These are phyloP conservation scores for Fusarium dimerum DNA, from an alignment of 2,329 filamentous ascomycete genomes.

Conservation along the genomic window DNA sequence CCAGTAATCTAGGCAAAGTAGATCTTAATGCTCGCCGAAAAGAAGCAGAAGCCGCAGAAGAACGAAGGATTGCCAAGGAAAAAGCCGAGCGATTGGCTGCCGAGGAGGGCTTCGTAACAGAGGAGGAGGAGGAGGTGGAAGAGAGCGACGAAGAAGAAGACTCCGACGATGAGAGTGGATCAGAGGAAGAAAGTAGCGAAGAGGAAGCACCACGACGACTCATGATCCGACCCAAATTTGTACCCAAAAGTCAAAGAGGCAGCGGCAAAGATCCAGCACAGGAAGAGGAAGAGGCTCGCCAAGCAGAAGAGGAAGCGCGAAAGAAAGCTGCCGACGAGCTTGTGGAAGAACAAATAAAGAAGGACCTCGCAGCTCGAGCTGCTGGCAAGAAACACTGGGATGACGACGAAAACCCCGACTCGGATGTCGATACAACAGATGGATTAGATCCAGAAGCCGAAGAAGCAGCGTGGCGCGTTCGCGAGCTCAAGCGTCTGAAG, in stretches of 20 bases:
- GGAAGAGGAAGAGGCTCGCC: constrained; percentile 37
- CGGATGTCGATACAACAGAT: constrained; percentile 87
- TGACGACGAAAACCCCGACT: constrained; percentile 67
- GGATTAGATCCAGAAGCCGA: constrained; percentile 85
- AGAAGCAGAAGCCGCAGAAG: constrained; percentile 49
- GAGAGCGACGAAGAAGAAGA: constrained; percentile 33
- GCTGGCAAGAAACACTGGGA: constrained; percentile 87
- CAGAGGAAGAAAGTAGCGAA: constrained; percentile 53
- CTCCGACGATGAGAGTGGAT: constrained; percentile 42
- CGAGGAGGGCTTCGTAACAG: constrained; percentile 66
- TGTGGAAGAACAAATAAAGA: constrained; percentile 85
- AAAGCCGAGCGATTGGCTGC: constrained; percentile 53
- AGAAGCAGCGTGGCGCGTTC: constrained; percentile 88
- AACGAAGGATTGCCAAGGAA: constrained; percentile 48
- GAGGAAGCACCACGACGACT: constrained; percentile 57
- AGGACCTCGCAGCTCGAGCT: constrained; percentile 73
- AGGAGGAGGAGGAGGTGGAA: constrained; percentile 49
- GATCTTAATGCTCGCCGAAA: constrained; percentile 51
- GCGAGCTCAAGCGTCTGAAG: constrained; percentile 86
- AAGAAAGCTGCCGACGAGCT: constrained; percentile 75
- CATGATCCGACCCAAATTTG: constrained; percentile 65
- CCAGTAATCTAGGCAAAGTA: constrained; percentile 54
- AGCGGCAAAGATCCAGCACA: constrained; percentile 31
- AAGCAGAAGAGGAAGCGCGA: constrained; percentile 60
- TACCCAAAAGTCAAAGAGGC: constrained; percentile 58